Base-by-base conservation (phyloP, 202 grass and related monocot species). In the Panicum hallii region DNA sequence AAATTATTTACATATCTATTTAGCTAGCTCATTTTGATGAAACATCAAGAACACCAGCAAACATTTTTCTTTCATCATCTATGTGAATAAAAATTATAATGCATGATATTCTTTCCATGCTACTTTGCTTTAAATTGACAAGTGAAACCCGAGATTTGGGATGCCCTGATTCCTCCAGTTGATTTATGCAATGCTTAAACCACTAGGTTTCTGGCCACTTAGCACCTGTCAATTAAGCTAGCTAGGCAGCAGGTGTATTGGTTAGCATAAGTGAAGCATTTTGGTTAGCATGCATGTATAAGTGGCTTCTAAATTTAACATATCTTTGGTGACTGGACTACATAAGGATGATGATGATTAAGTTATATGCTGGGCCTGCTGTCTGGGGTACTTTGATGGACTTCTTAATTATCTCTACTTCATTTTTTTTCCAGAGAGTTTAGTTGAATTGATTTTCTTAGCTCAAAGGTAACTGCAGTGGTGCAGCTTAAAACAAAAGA, bases 41-140 rank as follows among this genome's bases (percentile, higher is more conserved):
- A 48, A n/a, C 44, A 60, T 56, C 13, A 78, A 62, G 2, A 20
- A 54, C 70, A 40, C 26, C 40, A 19, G 16, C 63, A 70, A 52
- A 53, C 45, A 32, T 65, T 74, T 82, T 42, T 20, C 70, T 45
- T 50, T 36, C 11, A 45, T 26, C 68, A 63, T 77, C n/a, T 16
- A 54, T 80, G 46, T 55, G 46, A 65, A 71, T 78, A 22, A 52
- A 52, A 53, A 36, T 68, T 6, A 22, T 20, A 55, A 41, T 61
- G 20, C 30, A 17, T 79, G 32, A 32, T 2, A 2, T 87, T 77
- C 1, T 77, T 62, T 45, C 30, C 34, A 65, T 65, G 46, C 64
- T 78, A 26, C 57, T 54, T 54, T 77, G 16, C 34, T 78, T 83
- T 57, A 54, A 70, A 54, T 78, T 77, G 22, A 36, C 23, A 78